Conservation (phyloP, 1,139 yeast genomes). For the Sugiyamaella neomexicana region DNA sequence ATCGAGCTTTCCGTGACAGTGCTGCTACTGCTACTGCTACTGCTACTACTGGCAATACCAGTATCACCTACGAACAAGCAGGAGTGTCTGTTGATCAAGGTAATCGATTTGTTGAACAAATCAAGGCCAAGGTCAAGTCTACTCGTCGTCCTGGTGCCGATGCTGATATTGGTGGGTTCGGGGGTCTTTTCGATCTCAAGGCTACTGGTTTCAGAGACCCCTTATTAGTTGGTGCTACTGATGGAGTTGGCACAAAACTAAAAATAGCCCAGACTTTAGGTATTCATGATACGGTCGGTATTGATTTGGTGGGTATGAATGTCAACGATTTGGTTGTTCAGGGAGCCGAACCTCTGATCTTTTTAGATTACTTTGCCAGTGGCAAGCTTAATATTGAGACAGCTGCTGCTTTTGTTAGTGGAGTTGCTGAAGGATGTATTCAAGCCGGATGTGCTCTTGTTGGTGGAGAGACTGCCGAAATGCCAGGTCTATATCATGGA, state of each 20-base stretch:
- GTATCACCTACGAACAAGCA: constrained; percentile 80
- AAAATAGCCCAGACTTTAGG: constrained; percentile 89
- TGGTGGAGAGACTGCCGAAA: constrained; percentile 99
- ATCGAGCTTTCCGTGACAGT: constrained; percentile 67
- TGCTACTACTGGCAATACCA: constrained; percentile 8
- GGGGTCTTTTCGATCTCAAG: constrained; percentile 89
- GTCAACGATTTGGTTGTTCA: constrained; percentile 97
- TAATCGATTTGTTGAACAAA: constrained; percentile 81
- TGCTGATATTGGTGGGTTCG: constrained; percentile 98
- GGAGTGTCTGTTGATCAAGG: constrained; percentile 99
- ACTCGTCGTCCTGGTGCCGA: constrained; percentile 96
- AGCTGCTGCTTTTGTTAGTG: constrained; percentile 87
- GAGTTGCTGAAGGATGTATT: constrained; percentile 96
- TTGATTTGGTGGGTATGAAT: constrained; percentile 98
- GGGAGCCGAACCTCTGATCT: constrained; percentile 97
- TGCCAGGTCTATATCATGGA: constrained; percentile 97
- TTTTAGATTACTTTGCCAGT: constrained; percentile 94
- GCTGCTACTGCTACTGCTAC: constrained; percentile 24
- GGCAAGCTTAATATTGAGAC: constrained; percentile 82
- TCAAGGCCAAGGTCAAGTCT: constrained; percentile 88
- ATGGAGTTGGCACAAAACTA: constrained; percentile 98
- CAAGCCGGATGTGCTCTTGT: constrained; percentile 96
- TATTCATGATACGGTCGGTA: constrained; percentile 94
- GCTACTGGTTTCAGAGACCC: constrained; percentile 84
- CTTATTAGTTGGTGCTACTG: constrained; percentile 93